Percentiles rank a stretch among this genome's conserved stretches.
These are phyloP conservation scores for Aphanomyces astaci DNA, from an alignment of 352 stramenopile species.

Conservation along the genomic window DNA sequence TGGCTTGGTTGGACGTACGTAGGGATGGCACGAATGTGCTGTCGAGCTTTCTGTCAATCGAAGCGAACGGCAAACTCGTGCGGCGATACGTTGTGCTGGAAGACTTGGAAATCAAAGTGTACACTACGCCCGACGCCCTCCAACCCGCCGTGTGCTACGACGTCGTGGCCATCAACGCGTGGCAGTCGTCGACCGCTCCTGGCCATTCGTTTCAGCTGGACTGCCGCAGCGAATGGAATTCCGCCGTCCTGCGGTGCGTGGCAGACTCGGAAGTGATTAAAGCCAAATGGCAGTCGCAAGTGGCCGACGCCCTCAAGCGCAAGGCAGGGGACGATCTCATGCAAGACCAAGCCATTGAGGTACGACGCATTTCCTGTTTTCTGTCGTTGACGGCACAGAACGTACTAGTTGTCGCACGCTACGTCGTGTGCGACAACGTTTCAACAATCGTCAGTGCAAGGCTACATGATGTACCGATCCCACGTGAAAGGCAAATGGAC, in stretches of 20 bases:
- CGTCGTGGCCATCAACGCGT: neutral
- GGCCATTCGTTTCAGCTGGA: constrained; percentile 6
- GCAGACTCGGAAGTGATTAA: neutral
- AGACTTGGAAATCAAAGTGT: constrained; percentile 18
- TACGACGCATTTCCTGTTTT: neutral
- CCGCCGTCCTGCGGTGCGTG: neutral
- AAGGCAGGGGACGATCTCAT: constrained; percentile 10
- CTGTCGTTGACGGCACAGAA: neutral
- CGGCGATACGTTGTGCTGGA: constrained; percentile 17
- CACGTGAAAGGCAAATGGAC: neutral
- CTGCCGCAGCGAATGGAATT: neutral
- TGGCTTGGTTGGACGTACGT: neutral
- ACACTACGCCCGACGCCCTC: neutral
- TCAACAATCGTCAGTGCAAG: neutral
- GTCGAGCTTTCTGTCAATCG: constrained; percentile 16
- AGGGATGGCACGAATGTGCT: neutral
- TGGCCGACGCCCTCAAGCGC: neutral
- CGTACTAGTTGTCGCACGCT: neutral
- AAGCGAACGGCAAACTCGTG: neutral
- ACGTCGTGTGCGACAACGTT: neutral
- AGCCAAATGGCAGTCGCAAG: neutral
- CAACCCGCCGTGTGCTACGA: neutral
- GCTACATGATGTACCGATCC: constrained; percentile 23
- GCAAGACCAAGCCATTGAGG: constrained; percentile 17
- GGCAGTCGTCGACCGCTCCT: neutral